Percentiles rank a stretch among this genome's conserved stretches.
These are phyloP conservation scores for Wickerhamiella musiphila DNA, from an alignment of 805 yeast species.

Conservation along the genomic window DNA sequence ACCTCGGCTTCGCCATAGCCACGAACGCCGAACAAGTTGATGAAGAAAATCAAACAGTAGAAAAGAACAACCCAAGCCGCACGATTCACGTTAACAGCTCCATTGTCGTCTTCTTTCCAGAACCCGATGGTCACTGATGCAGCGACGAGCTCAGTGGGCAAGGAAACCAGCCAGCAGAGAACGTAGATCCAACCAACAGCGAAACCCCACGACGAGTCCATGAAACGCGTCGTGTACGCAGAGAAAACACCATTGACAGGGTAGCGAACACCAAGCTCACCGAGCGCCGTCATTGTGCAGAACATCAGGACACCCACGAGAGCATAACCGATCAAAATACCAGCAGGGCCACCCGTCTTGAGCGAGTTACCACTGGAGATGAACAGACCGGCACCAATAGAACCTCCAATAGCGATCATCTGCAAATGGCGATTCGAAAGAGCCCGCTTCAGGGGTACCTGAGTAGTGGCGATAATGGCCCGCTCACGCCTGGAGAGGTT, in stretches of 20 bases:
- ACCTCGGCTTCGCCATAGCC: conserved; percentile 55
- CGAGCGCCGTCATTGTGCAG: conserved; percentile 47
- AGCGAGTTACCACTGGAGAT: conserved; percentile 53
- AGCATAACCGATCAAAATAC: conserved; percentile 36
- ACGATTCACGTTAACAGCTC: conserved; percentile 25
- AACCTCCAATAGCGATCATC: conserved; percentile 58
- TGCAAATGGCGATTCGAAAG: conserved; percentile 41
- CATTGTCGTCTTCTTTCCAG: conserved; percentile 31
- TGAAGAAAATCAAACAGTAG: conserved; percentile 29
- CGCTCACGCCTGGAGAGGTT: conserved; percentile 17
- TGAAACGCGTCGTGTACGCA: conserved; percentile 40
- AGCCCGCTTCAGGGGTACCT: conserved; percentile 30
- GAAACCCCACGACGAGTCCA: conserved; percentile 52
- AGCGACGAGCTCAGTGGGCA: conserved; percentile 49
- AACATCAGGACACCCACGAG: conserved; percentile 46
- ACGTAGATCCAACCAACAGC: conserved; percentile 57
- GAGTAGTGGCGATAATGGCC: conserved; percentile 26
- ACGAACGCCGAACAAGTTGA: conserved; percentile 37
- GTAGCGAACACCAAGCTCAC: conserved; percentile 51
- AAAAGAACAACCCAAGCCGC: conserved; percentile 40
- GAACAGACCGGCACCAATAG: conserved; percentile 59
- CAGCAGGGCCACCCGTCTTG: conserved; percentile 40
- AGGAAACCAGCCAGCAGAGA: conserved; percentile 41
- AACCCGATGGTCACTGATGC: conserved; percentile 38
- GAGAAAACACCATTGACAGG: conserved; percentile 47